Base-by-base conservation (phyloP, 2,329 filamentous ascomycete genomes). In the Clathrospora elynae region DNA sequence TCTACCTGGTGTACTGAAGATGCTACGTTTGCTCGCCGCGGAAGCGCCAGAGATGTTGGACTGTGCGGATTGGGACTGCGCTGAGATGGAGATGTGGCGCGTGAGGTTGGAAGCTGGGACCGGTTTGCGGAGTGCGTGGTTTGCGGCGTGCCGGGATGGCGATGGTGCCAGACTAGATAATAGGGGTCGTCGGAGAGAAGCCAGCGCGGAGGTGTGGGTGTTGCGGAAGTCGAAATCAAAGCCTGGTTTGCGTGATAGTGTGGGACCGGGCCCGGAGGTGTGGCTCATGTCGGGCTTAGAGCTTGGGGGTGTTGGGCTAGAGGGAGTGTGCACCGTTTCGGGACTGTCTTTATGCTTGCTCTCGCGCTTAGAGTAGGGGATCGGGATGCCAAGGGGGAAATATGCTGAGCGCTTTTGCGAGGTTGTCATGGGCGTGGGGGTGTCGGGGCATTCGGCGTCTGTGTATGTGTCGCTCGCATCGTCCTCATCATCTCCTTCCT, bases 1-100 rank as follows among this genome's bases (percentile, higher is more conserved):
- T n/a, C 62, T 35, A 2, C 62, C 62, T 0, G 57, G 60, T n/a
- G 59, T 66, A 3, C 48, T 51, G 38, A 66, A 64, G 10, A 62
- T 44, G 8, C 38, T 49, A 14, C 42, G 43, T 10, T 42, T 45
- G 9, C 41, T 46, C 2, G 22, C 20, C 8, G 42, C 37, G 3
- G 52, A 53, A 9, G 35, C 31, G 2, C 19, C 34, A 2, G 53
- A 47, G 11, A 33, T 11, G 12, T 30, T 33, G n/a, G 40, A 45
- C 8, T 12, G 34, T 2, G 29, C 37, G 35, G 14, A 35, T 10
- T 7, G 45, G 46, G 7, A 28, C 16, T 6, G 25, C 12, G 16
- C 34, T 17, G 51, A 47, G 6, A 36, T 13, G 12, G 36, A 49
- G 8, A 29, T 19, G 23, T 43, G 34, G 17, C 31, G 35, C 11